Base-by-base conservation (phyloP, 805 yeast genomes). In the Ogataea angusta region DNA sequence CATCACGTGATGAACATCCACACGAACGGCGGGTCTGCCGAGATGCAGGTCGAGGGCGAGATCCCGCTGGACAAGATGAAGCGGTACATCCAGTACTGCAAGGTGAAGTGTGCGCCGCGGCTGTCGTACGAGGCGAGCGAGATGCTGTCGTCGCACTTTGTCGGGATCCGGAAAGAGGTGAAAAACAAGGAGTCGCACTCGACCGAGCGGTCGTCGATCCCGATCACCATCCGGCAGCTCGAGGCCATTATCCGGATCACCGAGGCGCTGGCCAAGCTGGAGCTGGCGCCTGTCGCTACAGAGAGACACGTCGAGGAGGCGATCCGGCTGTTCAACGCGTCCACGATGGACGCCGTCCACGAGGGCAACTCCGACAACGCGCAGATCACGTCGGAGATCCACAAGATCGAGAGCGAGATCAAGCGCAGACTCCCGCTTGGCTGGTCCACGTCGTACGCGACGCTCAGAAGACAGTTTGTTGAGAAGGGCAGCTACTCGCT, bases 201-300 rank as follows among this genome's bases (percentile, higher is more conserved):
- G 48, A 82, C 88, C 47, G 96, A 85, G 59, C 75, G 97, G 54
- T 89, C 97, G 1, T 84, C 96, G 2, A 93, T 93, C 56, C 99
- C 99, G 22, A 91, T 93, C 57, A 93, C 99, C 0, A 80, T 93
- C 32, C 89, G 99, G 73, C 99, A 93, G 69, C 73, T 93, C 47
- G 99, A 93, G 66, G 99, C 99, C 28, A 87, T 93, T 53, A 80
- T 93, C 35, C 90, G 99, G 69, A 93, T 93, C 40, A 78, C 97
- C 2, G 99, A 93, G 67, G 78, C 96, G 0, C 68, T 93, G 42
- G 99, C 99, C 6, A 93, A 93, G 63, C 62, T 93, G 43, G 81
- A 82, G 42, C 68, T 93, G 41, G 73, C 83, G 10, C 91, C 97
- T 1, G 73, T 88, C 13, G 98, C 96, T 3, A 75, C 79, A 7